Percentiles rank a stretch among this genome's conserved stretches.
Conservation (phyloP, 331 rosid species). For the Telfairia occidentalis region DNA sequence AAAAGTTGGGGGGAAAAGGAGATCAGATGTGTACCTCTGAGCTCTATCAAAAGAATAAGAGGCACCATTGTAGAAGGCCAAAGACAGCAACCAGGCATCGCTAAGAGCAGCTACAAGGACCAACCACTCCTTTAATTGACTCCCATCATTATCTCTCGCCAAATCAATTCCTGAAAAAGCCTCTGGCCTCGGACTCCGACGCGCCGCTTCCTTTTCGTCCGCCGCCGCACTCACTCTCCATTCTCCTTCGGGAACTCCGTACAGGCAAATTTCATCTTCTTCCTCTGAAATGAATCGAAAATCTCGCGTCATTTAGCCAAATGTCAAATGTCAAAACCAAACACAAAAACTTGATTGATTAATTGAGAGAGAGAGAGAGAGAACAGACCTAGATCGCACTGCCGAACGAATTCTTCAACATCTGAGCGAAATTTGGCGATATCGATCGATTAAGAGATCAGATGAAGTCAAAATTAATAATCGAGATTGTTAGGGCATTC, state of each 20-base stretch:
- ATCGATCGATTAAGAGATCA: not conserved
- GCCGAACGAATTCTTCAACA: constrained; percentile 30
- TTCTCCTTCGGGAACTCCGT: constrained; percentile 33
- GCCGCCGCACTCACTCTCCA: too few species aligned
- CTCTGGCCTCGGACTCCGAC: constrained; percentile 43
- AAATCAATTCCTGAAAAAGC: constrained; percentile 49
- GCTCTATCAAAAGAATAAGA: constrained; percentile 32
- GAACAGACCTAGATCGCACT: constrained; percentile 57
- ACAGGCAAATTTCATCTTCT: constrained; percentile 21
- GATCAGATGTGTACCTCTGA: constrained; percentile 26
- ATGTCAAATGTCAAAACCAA: not conserved
- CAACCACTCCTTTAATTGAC: constrained; percentile 42
- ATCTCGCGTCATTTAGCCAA: not conserved
- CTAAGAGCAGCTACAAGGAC: constrained; percentile 43
- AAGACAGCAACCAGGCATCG: constrained; percentile 45
- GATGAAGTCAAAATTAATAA: not conserved
- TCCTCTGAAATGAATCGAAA: too few species aligned
- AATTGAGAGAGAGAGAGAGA: not conserved
- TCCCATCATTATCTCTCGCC: constrained; percentile 40
- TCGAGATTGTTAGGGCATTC: too few species aligned
- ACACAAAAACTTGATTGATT: too few species aligned
- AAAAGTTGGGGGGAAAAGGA: not conserved
- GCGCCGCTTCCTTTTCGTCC: constrained; percentile 37
- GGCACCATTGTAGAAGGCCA: constrained; percentile 37
- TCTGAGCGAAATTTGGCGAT: constrained; percentile 29